Evolutionary conservation across 306 rosid genomes (phyloP).

Genomic region (Trifolium repens): DNA sequence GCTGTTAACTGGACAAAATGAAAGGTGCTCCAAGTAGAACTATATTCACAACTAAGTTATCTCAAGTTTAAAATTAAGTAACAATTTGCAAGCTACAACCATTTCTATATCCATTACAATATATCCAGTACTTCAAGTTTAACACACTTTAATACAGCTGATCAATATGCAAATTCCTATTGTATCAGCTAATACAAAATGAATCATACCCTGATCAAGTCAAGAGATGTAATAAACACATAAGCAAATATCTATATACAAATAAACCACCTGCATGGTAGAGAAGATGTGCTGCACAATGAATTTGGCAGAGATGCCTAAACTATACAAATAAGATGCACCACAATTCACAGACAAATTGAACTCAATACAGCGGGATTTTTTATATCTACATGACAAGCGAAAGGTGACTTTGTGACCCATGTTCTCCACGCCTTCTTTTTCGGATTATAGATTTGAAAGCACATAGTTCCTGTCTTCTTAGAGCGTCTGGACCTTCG

Average conservation of each 20-base stretch:
- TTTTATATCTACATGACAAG: constrained; percentile 55
- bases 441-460: constrained; percentile 81
- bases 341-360: constrained; percentile 56
- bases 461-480: constrained; percentile 62
- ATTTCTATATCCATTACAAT: constrained; percentile 18
- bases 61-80: neutral
- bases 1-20: neutral
- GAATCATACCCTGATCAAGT: constrained; percentile 32
- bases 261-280: constrained; percentile 28
- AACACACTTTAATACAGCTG: constrained; percentile 36
- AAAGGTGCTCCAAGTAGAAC: neutral
- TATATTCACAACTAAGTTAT: constrained; percentile 1
- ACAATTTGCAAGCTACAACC: constrained; percentile 7
- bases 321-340: constrained; percentile 33
- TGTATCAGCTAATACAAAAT: constrained; percentile 19
- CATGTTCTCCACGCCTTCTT: constrained; percentile 78
- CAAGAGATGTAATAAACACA: constrained; percentile 29
- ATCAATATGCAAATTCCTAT: constrained; percentile 29
- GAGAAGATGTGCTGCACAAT: constrained; percentile 39
- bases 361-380: constrained; percentile 65
- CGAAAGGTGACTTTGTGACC: constrained; percentile 68
- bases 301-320: constrained; percentile 37
- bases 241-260: constrained; percentile 34
- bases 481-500: constrained; percentile 60
- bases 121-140: constrained; percentile 33